Percentiles rank a stretch among this genome's conserved stretches.
phyloP scores from a whole-genome alignment of 345 rosid genomes.

The Corchorus capsularis region DNA sequence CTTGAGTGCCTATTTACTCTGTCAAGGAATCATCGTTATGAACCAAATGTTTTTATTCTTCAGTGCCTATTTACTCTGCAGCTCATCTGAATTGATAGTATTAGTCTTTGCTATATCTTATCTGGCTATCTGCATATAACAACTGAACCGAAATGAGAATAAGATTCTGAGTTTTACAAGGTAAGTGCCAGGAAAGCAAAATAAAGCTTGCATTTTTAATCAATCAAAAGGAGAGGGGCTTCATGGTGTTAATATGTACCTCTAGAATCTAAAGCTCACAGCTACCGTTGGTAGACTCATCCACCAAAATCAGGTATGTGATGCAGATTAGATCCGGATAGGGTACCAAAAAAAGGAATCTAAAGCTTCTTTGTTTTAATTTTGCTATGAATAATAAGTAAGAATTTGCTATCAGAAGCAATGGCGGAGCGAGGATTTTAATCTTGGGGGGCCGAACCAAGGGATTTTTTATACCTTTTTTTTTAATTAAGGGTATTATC shows the following conservation, averaged over 20 bases:
- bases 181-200: neutral
- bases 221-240: neutral
- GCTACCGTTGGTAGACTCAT: too few species aligned
- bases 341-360: neutral
- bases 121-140: constrained; percentile 13
- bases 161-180: neutral
- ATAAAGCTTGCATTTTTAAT: neutral
- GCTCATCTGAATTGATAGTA: constrained; percentile 62
- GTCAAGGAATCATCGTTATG: constrained; percentile 46
- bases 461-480: too few species aligned
- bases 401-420: neutral
- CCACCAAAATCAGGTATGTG: too few species aligned
- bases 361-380: neutral
- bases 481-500: too few species aligned
- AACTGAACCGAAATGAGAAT: constrained; percentile 7
- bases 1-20: constrained; percentile 70
- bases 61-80: constrained; percentile 28
- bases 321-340: too few species aligned
- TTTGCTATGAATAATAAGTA: neutral
- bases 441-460: too few species aligned
- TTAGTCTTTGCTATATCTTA: constrained; percentile 21
- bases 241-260: too few species aligned
- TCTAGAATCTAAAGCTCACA: too few species aligned
- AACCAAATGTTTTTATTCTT: neutral
- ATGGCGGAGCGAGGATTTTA: too few species aligned